Conservation (phyloP, 2,329 filamentous ascomycete genomes). For the Gaeumannomyces tritici region DNA sequence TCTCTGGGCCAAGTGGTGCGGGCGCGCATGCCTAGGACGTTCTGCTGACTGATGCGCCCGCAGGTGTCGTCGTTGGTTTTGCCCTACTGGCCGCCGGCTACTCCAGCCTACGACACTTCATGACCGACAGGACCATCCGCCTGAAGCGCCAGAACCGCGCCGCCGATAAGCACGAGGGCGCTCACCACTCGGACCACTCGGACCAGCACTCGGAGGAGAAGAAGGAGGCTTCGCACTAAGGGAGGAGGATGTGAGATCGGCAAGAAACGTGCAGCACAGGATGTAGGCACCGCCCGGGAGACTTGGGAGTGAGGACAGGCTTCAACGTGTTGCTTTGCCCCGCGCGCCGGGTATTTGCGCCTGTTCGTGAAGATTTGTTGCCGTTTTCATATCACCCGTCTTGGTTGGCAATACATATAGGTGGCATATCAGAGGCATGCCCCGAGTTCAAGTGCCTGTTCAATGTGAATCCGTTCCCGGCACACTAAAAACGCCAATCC, state of each 20-base stretch:
- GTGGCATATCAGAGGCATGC: neutral
- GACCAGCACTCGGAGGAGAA: constrained; percentile 7
- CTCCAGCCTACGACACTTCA: constrained; percentile 73
- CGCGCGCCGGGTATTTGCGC: neutral
- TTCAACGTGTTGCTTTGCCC: neutral
- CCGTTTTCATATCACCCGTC: neutral
- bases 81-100: constrained; percentile 74
- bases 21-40: neutral
- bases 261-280: neutral
- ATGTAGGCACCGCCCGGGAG: neutral
- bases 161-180: constrained; percentile 21
- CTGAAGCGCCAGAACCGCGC: constrained; percentile 61
- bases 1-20: too few relatives aligned
- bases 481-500: constrained; percentile 8
- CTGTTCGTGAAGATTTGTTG: neutral
- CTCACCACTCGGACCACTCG: constrained; percentile 21
- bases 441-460: neutral
- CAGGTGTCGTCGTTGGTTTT: constrained; percentile 80
- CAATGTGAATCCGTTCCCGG: neutral
- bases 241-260: neutral
- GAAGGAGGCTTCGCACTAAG: constrained; percentile 1
- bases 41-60: constrained; percentile 1
- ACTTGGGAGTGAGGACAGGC: too few relatives aligned
- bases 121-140: constrained; percentile 86
- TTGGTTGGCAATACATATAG: neutral